Conservation (phyloP, 495 filamentous ascomycete genomes). For the Rhizodiscina lignyota region DNA sequence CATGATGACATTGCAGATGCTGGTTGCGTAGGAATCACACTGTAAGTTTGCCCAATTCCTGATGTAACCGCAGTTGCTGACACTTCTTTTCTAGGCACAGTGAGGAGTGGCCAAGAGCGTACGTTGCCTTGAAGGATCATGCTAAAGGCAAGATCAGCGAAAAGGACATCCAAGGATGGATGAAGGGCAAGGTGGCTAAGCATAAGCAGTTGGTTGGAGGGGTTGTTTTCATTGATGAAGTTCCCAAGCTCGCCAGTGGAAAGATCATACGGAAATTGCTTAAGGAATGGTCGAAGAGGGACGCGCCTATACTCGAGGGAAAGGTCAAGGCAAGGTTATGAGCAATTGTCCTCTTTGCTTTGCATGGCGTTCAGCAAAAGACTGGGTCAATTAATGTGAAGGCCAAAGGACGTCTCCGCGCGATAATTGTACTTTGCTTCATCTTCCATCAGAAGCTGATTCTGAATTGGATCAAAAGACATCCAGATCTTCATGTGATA, state of each 20-base stretch:
- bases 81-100: no score
- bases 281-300: constrained; percentile 20
- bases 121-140: constrained; percentile 18
- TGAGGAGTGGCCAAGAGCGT: constrained; percentile 20
- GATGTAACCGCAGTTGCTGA: not conserved
- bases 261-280: constrained; percentile 20
- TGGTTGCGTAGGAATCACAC: constrained; percentile 19
- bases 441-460: no score
- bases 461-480: no score
- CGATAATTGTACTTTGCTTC: no score
- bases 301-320: constrained; percentile 10
- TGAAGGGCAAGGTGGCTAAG: constrained; percentile 18
- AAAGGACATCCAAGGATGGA: constrained; percentile 14
- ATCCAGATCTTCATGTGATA: no score
- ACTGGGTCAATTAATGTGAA: no score
- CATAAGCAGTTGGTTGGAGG: constrained; percentile 22
- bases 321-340: constrained; percentile 12
- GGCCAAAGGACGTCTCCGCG: no score
- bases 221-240: constrained; percentile 19
- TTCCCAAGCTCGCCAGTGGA: constrained; percentile 19
- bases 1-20: constrained; percentile 24
- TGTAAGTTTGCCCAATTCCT: constrained; percentile 16
- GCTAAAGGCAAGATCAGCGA: constrained; percentile 13
- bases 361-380: no score
- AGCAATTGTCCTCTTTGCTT: not conserved